These are phyloP conservation scores for Whalleya microplaca DNA, from an alignment of 2,329 filamentous ascomycete genomes.

Conservation along the genomic window DNA sequence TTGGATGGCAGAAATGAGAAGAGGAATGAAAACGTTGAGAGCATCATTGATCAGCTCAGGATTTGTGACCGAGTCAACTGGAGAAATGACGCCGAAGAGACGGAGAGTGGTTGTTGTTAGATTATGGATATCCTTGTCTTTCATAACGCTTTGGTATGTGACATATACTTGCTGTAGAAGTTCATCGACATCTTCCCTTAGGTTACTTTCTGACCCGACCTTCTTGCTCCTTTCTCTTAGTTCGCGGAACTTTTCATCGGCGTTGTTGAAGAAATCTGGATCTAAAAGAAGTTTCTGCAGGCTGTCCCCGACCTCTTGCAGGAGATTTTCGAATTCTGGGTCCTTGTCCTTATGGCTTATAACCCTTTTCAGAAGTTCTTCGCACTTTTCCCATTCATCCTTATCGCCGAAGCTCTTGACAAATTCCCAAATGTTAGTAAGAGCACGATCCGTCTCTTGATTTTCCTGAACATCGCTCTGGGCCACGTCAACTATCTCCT, in stretches of 20 bases:
- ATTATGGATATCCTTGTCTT: slow-evolving; percentile 73
- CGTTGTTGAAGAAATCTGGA: slow-evolving; percentile 81
- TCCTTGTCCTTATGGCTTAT: slow-evolving; percentile 76
- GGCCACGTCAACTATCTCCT: slow-evolving; percentile 67
- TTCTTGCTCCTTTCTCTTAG: slow-evolving; percentile 62
- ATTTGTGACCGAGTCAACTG: slow-evolving; percentile 66
- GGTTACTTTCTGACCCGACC: slow-evolving; percentile 66
- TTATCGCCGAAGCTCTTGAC: slow-evolving; percentile 78
- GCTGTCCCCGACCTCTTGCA: slow-evolving; percentile 72
- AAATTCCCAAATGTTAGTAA: slow-evolving; percentile 80
- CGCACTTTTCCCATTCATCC: slow-evolving; percentile 75
- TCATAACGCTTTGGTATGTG: slow-evolving; percentile 69
- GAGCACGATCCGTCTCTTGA: slow-evolving; percentile 71
- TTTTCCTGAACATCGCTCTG: slow-evolving; percentile 76
- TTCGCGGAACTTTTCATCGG: slow-evolving; percentile 58
- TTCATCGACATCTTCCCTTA: slow-evolving; percentile 73
- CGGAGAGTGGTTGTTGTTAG: slow-evolving; percentile 69
- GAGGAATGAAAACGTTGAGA: slow-evolving; percentile 79
- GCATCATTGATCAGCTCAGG: slow-evolving; percentile 74
- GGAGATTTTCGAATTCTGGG: slow-evolving; percentile 78
- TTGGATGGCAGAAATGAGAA: slow-evolving; percentile 77
- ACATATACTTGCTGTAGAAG: slow-evolving; percentile 70
- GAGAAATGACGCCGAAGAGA: slow-evolving; percentile 72
- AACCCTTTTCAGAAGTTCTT: slow-evolving; percentile 69
- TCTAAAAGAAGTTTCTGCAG: slow-evolving; percentile 83